Conservation (phyloP, 1,139 yeast genomes). For the Scheffersomyces segobiensis region DNA sequence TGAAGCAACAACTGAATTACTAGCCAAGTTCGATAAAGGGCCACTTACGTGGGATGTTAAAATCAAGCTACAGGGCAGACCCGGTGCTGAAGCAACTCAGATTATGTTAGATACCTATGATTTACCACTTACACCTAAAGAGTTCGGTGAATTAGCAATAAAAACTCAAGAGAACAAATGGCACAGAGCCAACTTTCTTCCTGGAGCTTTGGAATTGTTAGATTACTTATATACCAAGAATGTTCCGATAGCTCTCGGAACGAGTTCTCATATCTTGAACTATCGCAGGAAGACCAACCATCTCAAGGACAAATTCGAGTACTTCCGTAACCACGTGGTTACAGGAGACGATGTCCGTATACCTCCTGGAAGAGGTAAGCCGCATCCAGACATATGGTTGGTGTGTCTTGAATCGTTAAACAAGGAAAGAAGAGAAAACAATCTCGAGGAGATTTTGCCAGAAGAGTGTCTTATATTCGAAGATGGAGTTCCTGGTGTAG, state of each 20-base stretch:
- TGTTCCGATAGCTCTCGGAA: slow-evolving; percentile 89
- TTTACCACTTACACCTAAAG: slow-evolving; percentile 66
- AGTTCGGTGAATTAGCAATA: slow-evolving; percentile 52
- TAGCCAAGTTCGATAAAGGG: slow-evolving; percentile 70
- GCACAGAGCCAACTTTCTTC: slow-evolving; percentile 65
- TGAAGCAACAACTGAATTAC: slow-evolving; percentile 62
- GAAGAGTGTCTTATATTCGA: slow-evolving; percentile 88
- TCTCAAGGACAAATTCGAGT: slow-evolving; percentile 56
- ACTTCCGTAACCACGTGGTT: slow-evolving; percentile 68
- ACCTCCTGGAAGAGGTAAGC: slow-evolving; percentile 86
- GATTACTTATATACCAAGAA: slow-evolving; percentile 43
- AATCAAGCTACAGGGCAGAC: slow-evolving; percentile 83
- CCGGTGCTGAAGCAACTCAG: slow-evolving; percentile 69
- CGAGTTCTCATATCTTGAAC: slow-evolving; percentile 69
- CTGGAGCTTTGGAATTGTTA: slow-evolving; percentile 80
- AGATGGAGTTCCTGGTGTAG: slow-evolving; percentile 90
- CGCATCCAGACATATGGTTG: slow-evolving; percentile 89
- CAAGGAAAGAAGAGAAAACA: slow-evolving; percentile 31
- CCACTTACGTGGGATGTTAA: slow-evolving; percentile 90
- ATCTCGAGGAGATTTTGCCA: slow-evolving; percentile 53
- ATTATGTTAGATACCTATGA: slow-evolving; percentile 66
- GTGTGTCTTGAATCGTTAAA: slow-evolving; percentile 75
- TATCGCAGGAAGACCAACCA: slow-evolving; percentile 70
- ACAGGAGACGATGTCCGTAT: slow-evolving; percentile 88
- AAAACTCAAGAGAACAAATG: slow-evolving; percentile 61